Base-by-base conservation (phyloP, 805 yeast species). In the Zygoascus flipseniorum region DNA sequence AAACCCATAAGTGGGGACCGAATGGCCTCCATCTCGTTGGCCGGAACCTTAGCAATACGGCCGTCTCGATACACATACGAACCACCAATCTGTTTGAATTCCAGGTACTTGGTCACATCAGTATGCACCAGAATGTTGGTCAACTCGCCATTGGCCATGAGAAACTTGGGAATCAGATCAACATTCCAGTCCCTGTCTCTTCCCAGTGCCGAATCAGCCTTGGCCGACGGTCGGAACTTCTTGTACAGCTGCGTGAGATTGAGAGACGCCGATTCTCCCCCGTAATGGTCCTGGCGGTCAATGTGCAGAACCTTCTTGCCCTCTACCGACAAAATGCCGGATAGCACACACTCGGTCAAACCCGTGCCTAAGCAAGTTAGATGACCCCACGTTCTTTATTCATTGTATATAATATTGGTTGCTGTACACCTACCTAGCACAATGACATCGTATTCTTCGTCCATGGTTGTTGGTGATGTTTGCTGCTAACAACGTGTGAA, bases 111-210 rank as follows among this genome's bases (percentile, higher is more conserved):
- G 28, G 98, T 92, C 54, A 93, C 99, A 63, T 92, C 92, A 23
- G 99, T 93, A 69, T 92, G 97, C 37, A 88, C 89, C 61, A 93
- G 79, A 61, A 93, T 93, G 69, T 92, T 92, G 58, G 97, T 93
- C 69, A 93, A 80, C 68, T 92, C 99, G 43, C 99, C 99, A 66
- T 89, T 88, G 52, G 97, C 90, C 99, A 93, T 93, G 62, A 93
- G 75, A 62, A 93, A 90, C 72, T 93, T 93, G 45, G 99, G 99
- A 65, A 93, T 89, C 72, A 93, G 77, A 68, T 93, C 99, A 51
- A 93, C 93, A 71, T 95, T 89, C 97, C 98, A 93, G 69, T 93
- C 98, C 59, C 98, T 80, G 65, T 89, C 96, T 65, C 95, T 82
- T 50, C 99, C 98, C 58, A 83, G 79, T 58, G 80, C 77, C 19